Percentiles rank a stretch among this genome's conserved stretches.
Evolutionary conservation across 2,329 filamentous ascomycete genomes (phyloP).

Genomic region (Alternaria infectoria): DNA sequence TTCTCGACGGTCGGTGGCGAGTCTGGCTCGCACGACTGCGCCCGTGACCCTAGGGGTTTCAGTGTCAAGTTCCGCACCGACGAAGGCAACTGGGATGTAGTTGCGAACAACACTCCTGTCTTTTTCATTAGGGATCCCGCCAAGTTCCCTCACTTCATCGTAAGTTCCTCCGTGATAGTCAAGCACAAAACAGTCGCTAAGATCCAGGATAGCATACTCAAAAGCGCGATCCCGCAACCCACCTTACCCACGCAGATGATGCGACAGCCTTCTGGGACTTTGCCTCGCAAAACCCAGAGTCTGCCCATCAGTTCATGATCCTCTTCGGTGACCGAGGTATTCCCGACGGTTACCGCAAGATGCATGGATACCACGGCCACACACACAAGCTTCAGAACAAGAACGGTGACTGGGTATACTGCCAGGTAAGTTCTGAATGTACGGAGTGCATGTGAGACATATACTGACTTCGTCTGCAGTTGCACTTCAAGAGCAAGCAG

Average conservation of each 20-base stretch:
- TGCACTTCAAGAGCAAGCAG: slow-evolving; percentile 62
- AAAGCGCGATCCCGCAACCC: slow-evolving; percentile 74
- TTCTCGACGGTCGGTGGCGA: slow-evolving; percentile 81
- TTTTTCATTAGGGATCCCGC: slow-evolving; percentile 78
- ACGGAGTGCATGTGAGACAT: no score
- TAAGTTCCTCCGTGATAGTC: not conserved
- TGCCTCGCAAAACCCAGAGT: slow-evolving; percentile 60
- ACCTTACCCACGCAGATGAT: slow-evolving; percentile 69
- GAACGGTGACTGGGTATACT: slow-evolving; percentile 60
- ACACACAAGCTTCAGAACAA: slow-evolving; percentile 62
- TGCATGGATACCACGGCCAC: slow-evolving; percentile 62
- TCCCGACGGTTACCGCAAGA: slow-evolving; percentile 61
- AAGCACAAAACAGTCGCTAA: not conserved
- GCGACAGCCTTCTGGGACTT: slow-evolving; percentile 73
- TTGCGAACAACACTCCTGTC: slow-evolving; percentile 75
- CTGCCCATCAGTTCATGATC: slow-evolving; percentile 61
- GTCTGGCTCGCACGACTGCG: slow-evolving; percentile 72
- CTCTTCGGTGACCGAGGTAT: slow-evolving; percentile 63
- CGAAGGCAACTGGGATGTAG: slow-evolving; percentile 76
- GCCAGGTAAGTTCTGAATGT: slow-evolving; percentile 19
- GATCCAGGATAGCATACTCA: slow-evolving; percentile 62
- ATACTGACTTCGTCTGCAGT: slow-evolving; percentile 30
- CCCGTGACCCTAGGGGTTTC: slow-evolving; percentile 75
- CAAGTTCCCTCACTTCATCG: slow-evolving; percentile 70
- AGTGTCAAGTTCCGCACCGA: slow-evolving; percentile 75